Base-by-base conservation (phyloP, 1,139 yeast genomes). In the Hemisphaericaspora subhashii region DNA sequence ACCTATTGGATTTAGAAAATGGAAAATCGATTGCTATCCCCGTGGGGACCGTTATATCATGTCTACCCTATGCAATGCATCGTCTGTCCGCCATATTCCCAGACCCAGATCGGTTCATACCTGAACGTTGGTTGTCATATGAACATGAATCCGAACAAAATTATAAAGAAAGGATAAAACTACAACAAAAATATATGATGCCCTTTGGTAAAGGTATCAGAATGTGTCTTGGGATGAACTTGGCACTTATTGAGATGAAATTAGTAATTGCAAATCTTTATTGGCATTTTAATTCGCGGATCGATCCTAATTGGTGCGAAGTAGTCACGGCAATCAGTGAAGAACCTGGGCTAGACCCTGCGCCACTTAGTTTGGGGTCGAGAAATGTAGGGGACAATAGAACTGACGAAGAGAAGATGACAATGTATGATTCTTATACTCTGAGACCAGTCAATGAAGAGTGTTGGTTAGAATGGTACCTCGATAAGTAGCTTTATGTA, bases 131-230 rank as follows among this genome's bases (percentile, higher is more conserved):
- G 89, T 52, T 80, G 23, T 58, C 58, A 38, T 48, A 60, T 39
- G 53, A 55, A 10, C 50, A 48, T 13, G 79, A 74, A 48, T 33
- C 64, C 2, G 55, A 51, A 1, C 50, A 42, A 2, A 69, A 65
- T n/a, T 73, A 39, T 54, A 57, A 51, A 31, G 50, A 48, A 4
- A 60, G 83, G 33, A 52, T 74, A 18, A 68, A 64, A 37, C 38
- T 40, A 13, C 83, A 81, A 76, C 68, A 71, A 43, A 71, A 68
- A 41, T 70, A 68, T 48, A 74, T 82, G 72, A 75, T 82, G 73
- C 81, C 85, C 0, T 83, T 83, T 64, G 89, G 90, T 1, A 76
- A 79, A 34, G 90, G 90, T 2, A 70, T 81, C n/a, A 64, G 89
- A 44, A 82, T 82, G 89, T 83, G 90, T 51, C 63, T 82, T 40